Evolutionary conservation across 106 monocot genomes (phyloP).

Genomic region (Acorus gramineus): DNA sequence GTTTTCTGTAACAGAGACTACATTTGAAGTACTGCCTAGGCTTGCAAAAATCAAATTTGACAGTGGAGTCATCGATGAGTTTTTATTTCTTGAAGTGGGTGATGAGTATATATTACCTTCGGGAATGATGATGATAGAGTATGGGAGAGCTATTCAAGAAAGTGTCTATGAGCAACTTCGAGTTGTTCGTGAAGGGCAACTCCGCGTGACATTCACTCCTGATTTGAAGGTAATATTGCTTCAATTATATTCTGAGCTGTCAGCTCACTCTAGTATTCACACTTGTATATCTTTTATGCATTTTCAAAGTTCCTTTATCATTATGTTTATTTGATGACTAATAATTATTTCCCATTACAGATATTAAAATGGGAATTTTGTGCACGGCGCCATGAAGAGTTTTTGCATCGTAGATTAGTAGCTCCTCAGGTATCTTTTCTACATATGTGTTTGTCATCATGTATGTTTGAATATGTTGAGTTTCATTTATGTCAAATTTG

Average conservation of each 20-base stretch:
- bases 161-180: constrained; percentile 84
- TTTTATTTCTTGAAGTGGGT: constrained; percentile 74
- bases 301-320: not conserved
- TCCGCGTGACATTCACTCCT: constrained; percentile 78
- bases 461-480: not conserved
- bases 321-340: constrained; percentile 1
- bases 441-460: not conserved
- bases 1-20: constrained; percentile 46
- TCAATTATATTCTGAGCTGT: not conserved
- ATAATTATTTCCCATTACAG: constrained; percentile 11
- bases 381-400: constrained; percentile 83
- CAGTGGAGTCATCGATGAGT: constrained; percentile 75
- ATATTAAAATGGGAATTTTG: constrained; percentile 97
- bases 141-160: constrained; percentile 79
- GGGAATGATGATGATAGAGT: constrained; percentile 81
- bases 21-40: constrained; percentile 85
- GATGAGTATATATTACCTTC: constrained; percentile 50
- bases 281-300: too few species aligned
- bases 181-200: constrained; percentile 83
- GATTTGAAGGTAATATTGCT: constrained; percentile 65
- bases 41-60: constrained; percentile 91
- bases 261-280: not conserved
- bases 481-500: not conserved
- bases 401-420: constrained; percentile 67
- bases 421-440: constrained; percentile 65